phyloP scores from a whole-genome alignment of 2,329 filamentous ascomycete species.

The Penicillium olsonii region DNA sequence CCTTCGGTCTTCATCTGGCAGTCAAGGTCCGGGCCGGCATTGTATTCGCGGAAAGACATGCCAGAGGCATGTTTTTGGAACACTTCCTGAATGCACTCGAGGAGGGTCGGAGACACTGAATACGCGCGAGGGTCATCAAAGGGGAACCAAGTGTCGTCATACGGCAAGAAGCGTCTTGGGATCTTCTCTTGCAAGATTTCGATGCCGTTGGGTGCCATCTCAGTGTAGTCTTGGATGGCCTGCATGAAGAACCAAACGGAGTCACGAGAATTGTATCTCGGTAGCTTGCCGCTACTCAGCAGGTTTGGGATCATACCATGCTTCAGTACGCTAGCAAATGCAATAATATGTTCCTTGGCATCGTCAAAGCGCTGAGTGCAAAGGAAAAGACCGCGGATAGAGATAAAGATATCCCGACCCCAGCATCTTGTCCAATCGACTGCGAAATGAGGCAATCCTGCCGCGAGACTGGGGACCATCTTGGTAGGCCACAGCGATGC shows the following conservation, averaged over 20 bases:
- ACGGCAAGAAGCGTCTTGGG: slow-evolving; percentile 83
- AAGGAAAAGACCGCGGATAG: slow-evolving; percentile 85
- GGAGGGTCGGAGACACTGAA: slow-evolving; percentile 76
- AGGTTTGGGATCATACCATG: slow-evolving; percentile 98
- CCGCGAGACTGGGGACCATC: slow-evolving; percentile 81
- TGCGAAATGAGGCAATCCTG: slow-evolving; percentile 90
- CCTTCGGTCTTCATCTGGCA: slow-evolving; percentile 90
- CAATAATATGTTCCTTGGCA: slow-evolving; percentile 89
- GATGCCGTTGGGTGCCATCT: slow-evolving; percentile 75
- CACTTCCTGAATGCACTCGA: slow-evolving; percentile 89
- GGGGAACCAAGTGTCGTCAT: slow-evolving; percentile 93
- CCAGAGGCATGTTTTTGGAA: slow-evolving; percentile 88
- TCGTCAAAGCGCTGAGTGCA: slow-evolving; percentile 86
- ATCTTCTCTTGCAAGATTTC: slow-evolving; percentile 74
- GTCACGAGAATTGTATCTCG: slow-evolving; percentile 93
- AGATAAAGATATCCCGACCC: slow-evolving; percentile 97
- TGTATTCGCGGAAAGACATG: slow-evolving; percentile 90
- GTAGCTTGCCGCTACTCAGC: slow-evolving; percentile 78
- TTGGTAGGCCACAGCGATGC: slow-evolving; percentile 87
- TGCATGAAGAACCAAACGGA: slow-evolving; percentile 98
- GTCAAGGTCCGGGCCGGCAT: slow-evolving; percentile 85
- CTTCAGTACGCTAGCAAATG: slow-evolving; percentile 94
- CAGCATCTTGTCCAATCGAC: slow-evolving; percentile 94
- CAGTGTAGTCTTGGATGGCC: slow-evolving; percentile 88
- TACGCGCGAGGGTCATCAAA: slow-evolving; percentile 81